Percentiles rank a stretch among this genome's conserved stretches.
Conservation (phyloP, 805 yeast genomes). For the Yarrowia alimentaria region DNA sequence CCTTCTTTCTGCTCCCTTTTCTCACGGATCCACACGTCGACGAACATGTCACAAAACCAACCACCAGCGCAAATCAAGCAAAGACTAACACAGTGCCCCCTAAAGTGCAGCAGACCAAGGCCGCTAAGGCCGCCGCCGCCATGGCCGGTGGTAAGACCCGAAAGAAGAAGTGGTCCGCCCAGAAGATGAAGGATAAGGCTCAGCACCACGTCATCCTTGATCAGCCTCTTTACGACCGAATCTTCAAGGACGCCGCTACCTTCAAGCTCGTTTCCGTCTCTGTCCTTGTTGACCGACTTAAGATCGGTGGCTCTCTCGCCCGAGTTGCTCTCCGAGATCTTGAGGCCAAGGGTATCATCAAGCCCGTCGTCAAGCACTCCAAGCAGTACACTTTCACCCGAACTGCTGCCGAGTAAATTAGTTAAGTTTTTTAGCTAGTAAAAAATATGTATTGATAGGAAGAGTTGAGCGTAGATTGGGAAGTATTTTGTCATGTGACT, state of each 20-base stretch:
- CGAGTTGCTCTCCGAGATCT: constrained; percentile 96
- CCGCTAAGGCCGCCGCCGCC: constrained; percentile 99
- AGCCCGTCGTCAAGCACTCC: constrained; percentile 91
- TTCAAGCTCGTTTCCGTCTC: constrained; percentile 98
- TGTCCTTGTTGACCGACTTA: constrained; percentile 97
- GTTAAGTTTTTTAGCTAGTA: constrained; percentile 21
- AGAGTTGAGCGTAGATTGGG: not conserved
- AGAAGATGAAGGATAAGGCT: constrained; percentile 99
- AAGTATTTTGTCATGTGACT: too few species aligned
- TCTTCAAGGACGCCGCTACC: constrained; percentile 98
- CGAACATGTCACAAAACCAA: not conserved
- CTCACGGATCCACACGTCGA: too few species aligned
- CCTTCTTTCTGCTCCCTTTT: too few species aligned
- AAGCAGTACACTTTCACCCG: constrained; percentile 87
- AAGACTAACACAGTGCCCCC: constrained; percentile 77
- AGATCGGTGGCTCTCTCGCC: constrained; percentile 98
- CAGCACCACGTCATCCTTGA: constrained; percentile 96
- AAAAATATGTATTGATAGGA: constrained; percentile 26
- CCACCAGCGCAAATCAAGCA: not conserved
- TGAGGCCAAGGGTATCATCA: constrained; percentile 92
- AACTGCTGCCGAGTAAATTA: constrained; percentile 23
- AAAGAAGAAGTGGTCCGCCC: constrained; percentile 99
- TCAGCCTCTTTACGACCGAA: constrained; percentile 98
- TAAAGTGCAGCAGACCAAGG: constrained; percentile 98
- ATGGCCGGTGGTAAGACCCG: constrained; percentile 99